phyloP scores from a whole-genome alignment of 495 filamentous ascomycete genomes.

The Haplographium delicatum region DNA sequence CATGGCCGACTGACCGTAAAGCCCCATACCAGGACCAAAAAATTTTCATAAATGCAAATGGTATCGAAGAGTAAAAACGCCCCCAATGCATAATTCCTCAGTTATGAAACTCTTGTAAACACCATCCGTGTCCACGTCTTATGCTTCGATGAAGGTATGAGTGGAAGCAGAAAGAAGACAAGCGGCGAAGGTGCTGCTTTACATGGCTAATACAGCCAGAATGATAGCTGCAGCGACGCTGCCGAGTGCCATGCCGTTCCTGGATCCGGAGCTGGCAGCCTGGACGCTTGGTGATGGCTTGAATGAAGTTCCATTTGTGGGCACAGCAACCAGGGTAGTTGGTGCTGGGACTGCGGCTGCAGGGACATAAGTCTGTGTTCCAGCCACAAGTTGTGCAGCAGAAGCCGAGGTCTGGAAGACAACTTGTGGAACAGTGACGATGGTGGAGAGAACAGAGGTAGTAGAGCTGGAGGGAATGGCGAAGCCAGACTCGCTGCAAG shows the following conservation, averaged over 20 bases:
- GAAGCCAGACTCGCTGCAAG: conserved; percentile 35
- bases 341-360: not conserved
- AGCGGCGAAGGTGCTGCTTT: not conserved
- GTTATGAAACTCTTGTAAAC: too few relatives aligned
- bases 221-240: conserved; percentile 8
- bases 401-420: conserved; percentile 28
- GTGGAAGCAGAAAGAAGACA: not conserved
- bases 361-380: conserved; percentile 6
- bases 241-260: conserved; percentile 14
- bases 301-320: conserved; percentile 2
- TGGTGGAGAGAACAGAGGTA: conserved; percentile 48
- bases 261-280: not conserved
- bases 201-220: conserved; percentile 22
- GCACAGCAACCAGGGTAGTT: not conserved
- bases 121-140: too few relatives aligned
- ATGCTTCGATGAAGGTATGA: not conserved
- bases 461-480: conserved; percentile 50
- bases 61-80: conserved; percentile 14
- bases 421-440: conserved; percentile 47
- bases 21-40: conserved; percentile 11
- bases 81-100: conserved; percentile 5
- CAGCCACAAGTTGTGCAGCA: conserved; percentile 11
- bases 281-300: conserved; percentile 1
- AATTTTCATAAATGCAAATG: conserved; percentile 5
- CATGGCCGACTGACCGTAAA: conserved; percentile 21